Evolutionary conservation across 768 basidiomycete genomes (phyloP).

Genomic region (Suillus cothurnatus): DNA sequence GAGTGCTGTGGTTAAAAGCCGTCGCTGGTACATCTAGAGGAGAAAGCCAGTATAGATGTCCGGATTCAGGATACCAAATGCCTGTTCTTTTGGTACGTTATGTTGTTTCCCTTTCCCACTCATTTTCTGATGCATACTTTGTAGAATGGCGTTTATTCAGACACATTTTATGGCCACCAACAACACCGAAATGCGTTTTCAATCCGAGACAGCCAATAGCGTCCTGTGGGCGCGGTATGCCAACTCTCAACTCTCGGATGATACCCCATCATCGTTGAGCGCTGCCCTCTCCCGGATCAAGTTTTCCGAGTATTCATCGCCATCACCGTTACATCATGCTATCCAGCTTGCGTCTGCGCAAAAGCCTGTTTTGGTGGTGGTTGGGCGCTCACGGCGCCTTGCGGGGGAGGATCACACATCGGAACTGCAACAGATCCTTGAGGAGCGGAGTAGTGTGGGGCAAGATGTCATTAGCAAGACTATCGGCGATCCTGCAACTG

Average conservation of each 20-base stretch:
- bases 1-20: constrained; percentile 58
- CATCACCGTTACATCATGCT: constrained; percentile 58
- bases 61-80: constrained; percentile 14
- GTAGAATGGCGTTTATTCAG: constrained; percentile 54
- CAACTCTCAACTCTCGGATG: constrained; percentile 15
- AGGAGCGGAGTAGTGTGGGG: constrained; percentile 25
- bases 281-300: constrained; percentile 61
- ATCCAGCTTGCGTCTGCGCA: constrained; percentile 42
- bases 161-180: constrained; percentile 74
- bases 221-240: constrained; percentile 73
- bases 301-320: constrained; percentile 54
- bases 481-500: constrained; percentile 81
- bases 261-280: constrained; percentile 11
- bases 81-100: constrained; percentile 14
- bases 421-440: constrained; percentile 58
- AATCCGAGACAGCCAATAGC: constrained; percentile 83
- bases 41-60: constrained; percentile 42
- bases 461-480: constrained; percentile 62
- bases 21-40: constrained; percentile 58
- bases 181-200: constrained; percentile 65
- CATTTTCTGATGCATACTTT: constrained; percentile 10
- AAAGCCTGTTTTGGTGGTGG: constrained; percentile 57
- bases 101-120: background rate
- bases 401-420: constrained; percentile 56
- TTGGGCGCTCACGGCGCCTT: constrained; percentile 78